Evolutionary conservation across 78 protist genomes (phyloP).

Genomic region (Guillardia theta): DNA sequence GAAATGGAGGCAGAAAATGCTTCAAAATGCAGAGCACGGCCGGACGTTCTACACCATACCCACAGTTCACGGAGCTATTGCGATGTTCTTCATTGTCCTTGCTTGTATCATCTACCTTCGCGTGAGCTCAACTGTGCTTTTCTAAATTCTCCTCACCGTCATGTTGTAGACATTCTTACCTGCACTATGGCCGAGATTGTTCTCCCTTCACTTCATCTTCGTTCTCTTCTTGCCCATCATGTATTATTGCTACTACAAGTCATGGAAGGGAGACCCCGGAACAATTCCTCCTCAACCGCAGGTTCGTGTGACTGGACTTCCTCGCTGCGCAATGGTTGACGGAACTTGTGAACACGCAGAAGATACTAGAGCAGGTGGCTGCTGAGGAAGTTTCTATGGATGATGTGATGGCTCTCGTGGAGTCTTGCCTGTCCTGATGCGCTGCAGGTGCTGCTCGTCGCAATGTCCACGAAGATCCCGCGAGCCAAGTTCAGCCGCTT

Average conservation of each 20-base stretch:
- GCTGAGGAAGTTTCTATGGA: not conserved
- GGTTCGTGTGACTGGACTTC: not conserved
- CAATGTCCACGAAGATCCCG: not conserved
- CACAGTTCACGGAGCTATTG: not conserved
- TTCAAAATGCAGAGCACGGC: no score
- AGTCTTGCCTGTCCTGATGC: no score
- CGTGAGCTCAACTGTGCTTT: no score
- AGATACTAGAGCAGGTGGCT: not conserved
- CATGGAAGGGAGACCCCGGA: not conserved
- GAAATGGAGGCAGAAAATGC: no score
- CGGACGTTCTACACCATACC: not conserved
- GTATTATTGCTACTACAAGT: not conserved
- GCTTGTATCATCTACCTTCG: not conserved
- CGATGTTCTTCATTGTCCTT: not conserved
- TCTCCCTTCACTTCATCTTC: not conserved
- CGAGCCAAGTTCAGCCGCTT: constrained; percentile 15
- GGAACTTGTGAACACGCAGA: not conserved
- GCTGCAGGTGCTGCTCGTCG: not conserved
- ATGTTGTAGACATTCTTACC: no score
- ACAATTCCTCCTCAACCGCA: not conserved
- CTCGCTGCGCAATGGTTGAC: not conserved
- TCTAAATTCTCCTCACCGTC: no score
- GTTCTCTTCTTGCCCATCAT: not conserved
- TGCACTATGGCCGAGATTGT: no score
- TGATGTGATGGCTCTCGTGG: not conserved